phyloP scores from a whole-genome alignment of 352 stramenopile genomes.

The Phytopythium sindhum region DNA sequence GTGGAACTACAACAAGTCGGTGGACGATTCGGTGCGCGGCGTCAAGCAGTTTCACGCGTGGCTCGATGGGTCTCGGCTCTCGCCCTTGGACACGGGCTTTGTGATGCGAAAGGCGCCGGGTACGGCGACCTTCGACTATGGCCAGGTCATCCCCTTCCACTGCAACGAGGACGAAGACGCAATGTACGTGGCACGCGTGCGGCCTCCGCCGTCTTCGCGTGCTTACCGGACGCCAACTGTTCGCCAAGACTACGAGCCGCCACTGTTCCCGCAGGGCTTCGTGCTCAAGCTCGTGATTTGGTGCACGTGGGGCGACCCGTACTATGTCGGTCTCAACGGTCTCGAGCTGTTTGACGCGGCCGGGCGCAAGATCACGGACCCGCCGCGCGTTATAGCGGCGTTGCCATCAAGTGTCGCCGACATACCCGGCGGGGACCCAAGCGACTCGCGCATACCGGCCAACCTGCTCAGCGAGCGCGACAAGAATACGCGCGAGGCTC shows the following conservation, averaged over 20 bases:
- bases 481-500: constrained; percentile 76
- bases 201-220: constrained; percentile 31
- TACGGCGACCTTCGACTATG: constrained; percentile 63
- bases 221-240: constrained; percentile 76
- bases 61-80: constrained; percentile 51
- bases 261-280: constrained; percentile 77
- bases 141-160: constrained; percentile 51
- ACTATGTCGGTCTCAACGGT: constrained; percentile 80
- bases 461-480: constrained; percentile 66
- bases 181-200: constrained; percentile 36
- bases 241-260: constrained; percentile 85
- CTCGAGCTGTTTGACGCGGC: constrained; percentile 73
- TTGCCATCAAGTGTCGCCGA: constrained; percentile 59
- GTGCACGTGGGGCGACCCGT: constrained; percentile 82
- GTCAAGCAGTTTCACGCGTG: constrained; percentile 55
- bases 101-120: constrained; percentile 82
- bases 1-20: constrained; percentile 85
- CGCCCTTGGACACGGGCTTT: constrained; percentile 46
- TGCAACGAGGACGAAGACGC: constrained; percentile 8
- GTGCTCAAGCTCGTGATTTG: constrained; percentile 83
- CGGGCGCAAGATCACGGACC: constrained; percentile 34
- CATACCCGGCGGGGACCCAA: constrained; percentile 17
- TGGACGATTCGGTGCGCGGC: constrained; percentile 65
- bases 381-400: constrained; percentile 40
- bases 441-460: constrained; percentile 44